Evolutionary conservation across 1,284 basidiomycete species (phyloP).

Genomic region (Sanguinoderma infundibulare): DNA sequence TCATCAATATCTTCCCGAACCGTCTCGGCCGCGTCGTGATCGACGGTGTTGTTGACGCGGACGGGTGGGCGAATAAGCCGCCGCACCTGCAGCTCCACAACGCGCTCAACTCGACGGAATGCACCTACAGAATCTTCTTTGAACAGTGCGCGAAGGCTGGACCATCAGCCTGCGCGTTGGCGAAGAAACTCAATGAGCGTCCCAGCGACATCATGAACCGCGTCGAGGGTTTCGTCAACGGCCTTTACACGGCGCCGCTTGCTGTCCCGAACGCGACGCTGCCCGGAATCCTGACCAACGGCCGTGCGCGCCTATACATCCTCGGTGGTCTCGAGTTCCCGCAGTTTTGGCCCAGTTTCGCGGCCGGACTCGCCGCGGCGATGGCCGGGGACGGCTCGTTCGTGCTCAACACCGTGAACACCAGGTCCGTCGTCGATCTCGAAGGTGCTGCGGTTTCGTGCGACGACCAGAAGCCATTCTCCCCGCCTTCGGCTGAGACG

Average conservation of each 20-base stretch:
- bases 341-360: slow-evolving; percentile 23
- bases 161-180: slow-evolving; percentile 36
- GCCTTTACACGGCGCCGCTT: slow-evolving; percentile 36
- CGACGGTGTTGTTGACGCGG: slow-evolving; percentile 31
- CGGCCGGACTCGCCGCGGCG: slow-evolving; percentile 25
- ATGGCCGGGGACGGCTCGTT: slow-evolving; percentile 31
- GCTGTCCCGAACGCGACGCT: slow-evolving; percentile 33
- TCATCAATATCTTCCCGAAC: slow-evolving; percentile 33
- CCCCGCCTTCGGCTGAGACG: slow-evolving; percentile 24
- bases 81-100: slow-evolving; percentile 39
- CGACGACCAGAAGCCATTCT: slow-evolving; percentile 30
- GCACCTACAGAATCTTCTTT: slow-evolving; percentile 39
- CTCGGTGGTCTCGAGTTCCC: slow-evolving; percentile 18
- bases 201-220: slow-evolving; percentile 34
- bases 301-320: slow-evolving; percentile 36
- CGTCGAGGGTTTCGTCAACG: slow-evolving; percentile 40
- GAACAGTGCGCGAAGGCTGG: slow-evolving; percentile 41
- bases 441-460: slow-evolving; percentile 32
- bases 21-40: slow-evolving; percentile 30
- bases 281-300: slow-evolving; percentile 41
- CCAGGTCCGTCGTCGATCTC: slow-evolving; percentile 20
- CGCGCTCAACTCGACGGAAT: slow-evolving; percentile 37
- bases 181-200: slow-evolving; percentile 30
- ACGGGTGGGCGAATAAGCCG: slow-evolving; percentile 37
- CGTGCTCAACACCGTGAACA: slow-evolving; percentile 25